Evolutionary conservation across 2,329 filamentous ascomycete species (phyloP), one percentile per base, ranked within the genome.

Genomic region (Lachnellula suecica): DNA sequence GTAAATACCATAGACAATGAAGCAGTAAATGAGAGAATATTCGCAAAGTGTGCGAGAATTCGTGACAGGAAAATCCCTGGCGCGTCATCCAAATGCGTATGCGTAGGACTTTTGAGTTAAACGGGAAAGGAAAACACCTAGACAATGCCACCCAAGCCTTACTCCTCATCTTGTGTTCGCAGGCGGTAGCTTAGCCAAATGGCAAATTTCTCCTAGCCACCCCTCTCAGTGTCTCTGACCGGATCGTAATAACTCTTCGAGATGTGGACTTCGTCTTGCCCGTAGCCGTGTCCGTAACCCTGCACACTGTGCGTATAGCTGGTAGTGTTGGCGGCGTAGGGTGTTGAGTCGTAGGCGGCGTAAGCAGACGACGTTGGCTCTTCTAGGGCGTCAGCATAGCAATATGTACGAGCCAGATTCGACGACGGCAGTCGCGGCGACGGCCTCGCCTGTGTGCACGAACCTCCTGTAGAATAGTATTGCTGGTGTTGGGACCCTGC

Each of bases 171-270:
- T n/a, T n/a, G n/a, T n/a, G n/a, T n/a, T n/a, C n/a, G n/a, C n/a
- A n/a, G n/a, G n/a, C n/a, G n/a, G n/a, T n/a, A n/a, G n/a, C n/a
- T n/a, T n/a, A n/a, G n/a, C n/a, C n/a, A n/a, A n/a, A n/a, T n/a
- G n/a, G n/a, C n/a, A n/a, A n/a, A n/a, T n/a, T n/a, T n/a, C n/a
- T n/a, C n/a, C n/a, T n/a, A 23, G 19, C 6, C 22, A 13, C 17
- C 13, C 19, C 38, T 42, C 19, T 23, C 38, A 24, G 13, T 13
- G 11, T 46, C 44, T 45, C 51, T 41, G 15, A 53, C 51, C 1
- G 51, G 51, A 46, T 53, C 51, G 11, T 53, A 53, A 22, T 49
- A 53, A 3, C 15, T 44, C 22, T 49, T 53, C 19, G 38, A 17
- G n/a, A 6, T 15, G 13, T 24, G 9, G 6, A 11, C 10, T 2